Evolutionary conservation across 192 early-diverging fungal species (phyloP).

Genomic region (Linnemannia hyalina): DNA sequence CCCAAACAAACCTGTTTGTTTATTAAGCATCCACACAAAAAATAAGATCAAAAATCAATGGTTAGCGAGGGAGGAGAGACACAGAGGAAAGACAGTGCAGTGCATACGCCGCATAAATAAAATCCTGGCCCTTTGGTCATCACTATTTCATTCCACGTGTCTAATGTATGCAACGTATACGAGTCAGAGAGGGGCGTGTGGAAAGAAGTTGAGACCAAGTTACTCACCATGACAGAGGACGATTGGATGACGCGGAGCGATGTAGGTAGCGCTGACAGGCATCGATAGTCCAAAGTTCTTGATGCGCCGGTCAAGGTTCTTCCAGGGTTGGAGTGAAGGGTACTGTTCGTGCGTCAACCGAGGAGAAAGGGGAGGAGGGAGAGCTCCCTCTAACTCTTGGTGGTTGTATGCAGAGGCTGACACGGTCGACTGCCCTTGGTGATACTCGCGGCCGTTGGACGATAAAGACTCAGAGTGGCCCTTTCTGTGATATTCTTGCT

Average conservation of each 20-base stretch:
- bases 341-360: constrained; percentile 35
- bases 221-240: constrained; percentile 87
- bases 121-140: neutral
- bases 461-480: neutral
- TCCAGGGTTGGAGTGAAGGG: constrained; percentile 51
- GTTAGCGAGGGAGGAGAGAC: neutral
- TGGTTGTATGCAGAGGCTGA: constrained; percentile 10
- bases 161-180: neutral
- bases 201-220: neutral
- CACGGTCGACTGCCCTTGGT: neutral
- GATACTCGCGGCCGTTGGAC: neutral
- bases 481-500: neutral
- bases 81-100: neutral
- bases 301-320: constrained; percentile 61
- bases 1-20: constrained; percentile 79
- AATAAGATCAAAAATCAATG: neutral
- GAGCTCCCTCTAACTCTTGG: constrained; percentile 17
- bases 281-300: constrained; percentile 59
- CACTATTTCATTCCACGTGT: neutral
- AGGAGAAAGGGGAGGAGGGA: neutral
- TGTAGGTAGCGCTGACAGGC: constrained; percentile 75
- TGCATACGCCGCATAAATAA: constrained; percentile 1
- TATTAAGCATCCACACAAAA: neutral
- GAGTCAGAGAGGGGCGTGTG: neutral
- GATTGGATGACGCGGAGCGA: constrained; percentile 81